phyloP scores from a whole-genome alignment of 2,329 filamentous ascomycete species.

The Calonectria hawksworthii region DNA sequence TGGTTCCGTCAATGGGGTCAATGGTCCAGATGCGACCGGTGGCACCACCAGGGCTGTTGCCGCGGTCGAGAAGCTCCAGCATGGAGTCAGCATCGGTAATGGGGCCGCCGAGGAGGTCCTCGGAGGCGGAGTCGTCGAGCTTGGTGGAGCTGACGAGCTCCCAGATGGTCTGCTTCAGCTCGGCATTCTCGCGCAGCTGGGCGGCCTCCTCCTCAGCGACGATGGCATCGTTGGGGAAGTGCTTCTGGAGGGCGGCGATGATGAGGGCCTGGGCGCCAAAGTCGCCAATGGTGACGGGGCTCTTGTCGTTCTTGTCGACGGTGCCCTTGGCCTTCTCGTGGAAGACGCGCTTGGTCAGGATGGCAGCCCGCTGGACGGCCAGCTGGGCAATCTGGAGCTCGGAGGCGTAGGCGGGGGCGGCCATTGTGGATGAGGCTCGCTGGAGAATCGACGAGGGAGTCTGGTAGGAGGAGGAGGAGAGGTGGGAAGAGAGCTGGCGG shows the following conservation, averaged over 20 bases:
- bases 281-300: slow-evolving; percentile 97
- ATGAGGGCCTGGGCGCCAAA: slow-evolving; percentile 98
- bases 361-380: slow-evolving; percentile 83
- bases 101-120: slow-evolving; percentile 79
- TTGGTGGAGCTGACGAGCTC: slow-evolving; percentile 80
- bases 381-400: slow-evolving; percentile 89
- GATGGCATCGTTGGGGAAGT: slow-evolving; percentile 91
- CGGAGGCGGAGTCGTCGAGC: slow-evolving; percentile 70
- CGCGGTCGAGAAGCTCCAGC: slow-evolving; percentile 76
- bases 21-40: slow-evolving; percentile 93
- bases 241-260: slow-evolving; percentile 88
- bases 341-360: slow-evolving; percentile 68
- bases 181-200: slow-evolving; percentile 78
- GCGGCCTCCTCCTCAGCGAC: slow-evolving; percentile 96
- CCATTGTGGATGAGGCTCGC: slow-evolving; percentile 50
- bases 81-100: slow-evolving; percentile 75
- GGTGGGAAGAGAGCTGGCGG: slow-evolving; percentile 44
- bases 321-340: slow-evolving; percentile 95
- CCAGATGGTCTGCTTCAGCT: slow-evolving; percentile 81
- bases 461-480: slow-evolving; percentile 39
- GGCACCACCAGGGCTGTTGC: slow-evolving; percentile 78
- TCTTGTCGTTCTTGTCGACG: slow-evolving; percentile 90
- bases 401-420: slow-evolving; percentile 70
- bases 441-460: slow-evolving; percentile 15
- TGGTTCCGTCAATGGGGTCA: slow-evolving; percentile 97